Percentiles rank a stretch among this genome's conserved stretches.
phyloP scores from a whole-genome alignment of 139 green algal species.

The Picochlorum sp. region DNA sequence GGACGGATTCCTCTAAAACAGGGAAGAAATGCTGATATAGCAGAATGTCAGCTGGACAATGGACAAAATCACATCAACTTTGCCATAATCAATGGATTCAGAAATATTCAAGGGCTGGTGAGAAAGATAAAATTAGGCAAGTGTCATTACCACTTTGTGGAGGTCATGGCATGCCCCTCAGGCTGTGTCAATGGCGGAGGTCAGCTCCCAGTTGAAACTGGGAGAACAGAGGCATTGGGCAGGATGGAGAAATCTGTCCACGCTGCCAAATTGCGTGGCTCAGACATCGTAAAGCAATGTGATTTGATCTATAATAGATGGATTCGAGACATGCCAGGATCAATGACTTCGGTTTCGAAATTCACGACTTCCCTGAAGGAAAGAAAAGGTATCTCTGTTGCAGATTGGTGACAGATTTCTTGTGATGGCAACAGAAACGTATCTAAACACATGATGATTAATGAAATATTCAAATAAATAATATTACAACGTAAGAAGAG shows the following conservation, averaged over 20 bases:
- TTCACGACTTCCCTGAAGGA: no score
- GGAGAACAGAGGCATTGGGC: conserved; percentile 10
- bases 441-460: no score
- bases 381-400: no score
- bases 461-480: no score
- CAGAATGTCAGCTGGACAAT: conserved; percentile 39
- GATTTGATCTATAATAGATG: no score
- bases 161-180: conserved; percentile 95
- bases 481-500: no score
- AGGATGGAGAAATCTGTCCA: background rate
- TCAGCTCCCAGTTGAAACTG: conserved; percentile 56
- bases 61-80: conserved; percentile 38
- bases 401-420: no score
- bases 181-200: conserved; percentile 91
- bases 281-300: no score
- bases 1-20: conserved; percentile 48
- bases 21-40: conserved; percentile 29
- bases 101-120: conserved; percentile 95
- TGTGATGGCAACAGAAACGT: no score
- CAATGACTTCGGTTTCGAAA: no score
- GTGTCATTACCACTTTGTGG: conserved; percentile 87
- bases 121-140: conserved; percentile 67
- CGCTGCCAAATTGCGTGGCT: no score
- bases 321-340: no score
- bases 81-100: conserved; percentile 79